Conservation (phyloP, 2,329 filamentous ascomycete genomes). For the Emmonsia crescens region DNA sequence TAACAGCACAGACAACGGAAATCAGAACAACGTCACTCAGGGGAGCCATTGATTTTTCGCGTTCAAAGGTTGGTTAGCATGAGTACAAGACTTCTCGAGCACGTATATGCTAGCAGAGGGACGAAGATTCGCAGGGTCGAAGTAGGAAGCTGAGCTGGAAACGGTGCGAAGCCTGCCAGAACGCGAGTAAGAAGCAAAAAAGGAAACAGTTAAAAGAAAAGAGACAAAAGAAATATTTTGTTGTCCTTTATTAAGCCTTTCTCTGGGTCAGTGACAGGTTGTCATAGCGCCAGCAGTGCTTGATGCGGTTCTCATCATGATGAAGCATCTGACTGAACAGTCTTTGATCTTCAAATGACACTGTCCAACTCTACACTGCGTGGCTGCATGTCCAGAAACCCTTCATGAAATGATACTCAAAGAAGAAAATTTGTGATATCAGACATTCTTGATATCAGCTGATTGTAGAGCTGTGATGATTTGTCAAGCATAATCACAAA, state of each 20-base stretch:
- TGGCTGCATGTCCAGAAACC: no score
- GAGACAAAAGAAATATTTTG: not conserved
- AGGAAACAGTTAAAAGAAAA: not conserved
- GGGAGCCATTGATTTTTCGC: not conserved
- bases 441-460: not conserved
- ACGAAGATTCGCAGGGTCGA: not conserved
- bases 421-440: not conserved
- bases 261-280: not conserved
- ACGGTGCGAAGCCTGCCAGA: not conserved
- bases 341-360: not conserved
- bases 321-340: not conserved
- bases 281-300: not conserved
- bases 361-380: not conserved
- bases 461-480: not conserved
- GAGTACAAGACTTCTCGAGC: not conserved
- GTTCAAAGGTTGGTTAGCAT: not conserved
- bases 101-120: constrained; percentile 1
- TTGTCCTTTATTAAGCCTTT: not conserved
- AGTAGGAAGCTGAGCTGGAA: not conserved
- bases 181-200: not conserved
- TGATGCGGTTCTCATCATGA: not conserved
- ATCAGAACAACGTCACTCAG: constrained; percentile 1
- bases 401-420: not conserved
- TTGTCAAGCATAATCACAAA: not conserved
- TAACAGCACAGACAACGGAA: not conserved